A percentile compares a stretch with the other conserved stretches of the same genome.
These are phyloP conservation scores for Candida maesae DNA, from an alignment of 805 yeast species.

Conservation along the genomic window DNA sequence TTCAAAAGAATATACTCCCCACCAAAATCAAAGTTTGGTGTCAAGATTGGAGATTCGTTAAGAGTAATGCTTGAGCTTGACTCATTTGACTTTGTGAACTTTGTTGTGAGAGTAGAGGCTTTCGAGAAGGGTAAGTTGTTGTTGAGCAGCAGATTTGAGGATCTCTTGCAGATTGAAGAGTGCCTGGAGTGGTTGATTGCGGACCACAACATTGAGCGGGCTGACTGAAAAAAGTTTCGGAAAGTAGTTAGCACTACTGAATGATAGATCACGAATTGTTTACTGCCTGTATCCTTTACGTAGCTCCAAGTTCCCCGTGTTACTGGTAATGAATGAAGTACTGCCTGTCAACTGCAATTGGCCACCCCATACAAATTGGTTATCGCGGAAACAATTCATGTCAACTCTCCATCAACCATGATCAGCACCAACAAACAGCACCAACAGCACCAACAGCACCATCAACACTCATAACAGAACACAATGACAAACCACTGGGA, in stretches of 20 bases:
- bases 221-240: too few species aligned
- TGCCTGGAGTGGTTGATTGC: conserved; percentile 52
- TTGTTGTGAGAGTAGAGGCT: conserved; percentile 16
- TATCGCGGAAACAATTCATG: too few species aligned
- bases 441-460: too few species aligned
- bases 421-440: too few species aligned
- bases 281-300: too few species aligned
- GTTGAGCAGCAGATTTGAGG: conserved; percentile 45
- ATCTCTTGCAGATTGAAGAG: conserved; percentile 49
- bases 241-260: too few species aligned
- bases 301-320: too few species aligned
- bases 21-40: conserved; percentile 30
- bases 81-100: conserved; percentile 24
- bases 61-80: conserved; percentile 16
- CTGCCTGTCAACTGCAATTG: too few species aligned
- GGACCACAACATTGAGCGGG: conserved; percentile 4
- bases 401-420: too few species aligned
- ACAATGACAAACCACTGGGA: conserved; percentile 17
- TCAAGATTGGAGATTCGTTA: conserved; percentile 19
- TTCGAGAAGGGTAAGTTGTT: conserved; percentile 31
- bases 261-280: too few species aligned
- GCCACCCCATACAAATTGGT: too few species aligned
- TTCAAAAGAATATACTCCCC: conserved; percentile 18
- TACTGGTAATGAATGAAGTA: too few species aligned
- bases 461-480: neutral